Percentiles rank a stretch among this genome's conserved stretches.
Conservation (phyloP, 2,329 filamentous ascomycete species). For the Alternaria incomplexa region DNA sequence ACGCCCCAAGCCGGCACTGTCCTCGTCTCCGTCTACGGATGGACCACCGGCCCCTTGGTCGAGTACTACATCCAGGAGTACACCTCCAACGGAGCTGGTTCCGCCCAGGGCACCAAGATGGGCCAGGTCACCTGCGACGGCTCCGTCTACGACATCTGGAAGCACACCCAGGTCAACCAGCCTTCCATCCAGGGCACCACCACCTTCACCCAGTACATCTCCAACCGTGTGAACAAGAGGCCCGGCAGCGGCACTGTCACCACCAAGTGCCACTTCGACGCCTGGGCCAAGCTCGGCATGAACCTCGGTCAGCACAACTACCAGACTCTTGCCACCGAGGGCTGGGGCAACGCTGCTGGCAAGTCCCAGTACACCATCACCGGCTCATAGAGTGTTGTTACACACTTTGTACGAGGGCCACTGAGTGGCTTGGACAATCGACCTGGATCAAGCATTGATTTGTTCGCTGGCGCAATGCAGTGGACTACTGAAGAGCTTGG, state of each 20-base stretch:
- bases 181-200: slow-evolving; percentile 56
- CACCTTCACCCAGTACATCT: slow-evolving; percentile 60
- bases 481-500: neutral
- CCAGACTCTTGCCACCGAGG: slow-evolving; percentile 38
- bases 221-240: slow-evolving; percentile 34
- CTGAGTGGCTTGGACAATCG: neutral
- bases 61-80: slow-evolving; percentile 61
- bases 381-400: slow-evolving; percentile 11
- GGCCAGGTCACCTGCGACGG: slow-evolving; percentile 39
- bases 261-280: slow-evolving; percentile 40
- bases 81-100: slow-evolving; percentile 51
- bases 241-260: slow-evolving; percentile 38
- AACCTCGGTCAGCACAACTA: slow-evolving; percentile 38
- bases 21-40: slow-evolving; percentile 58
- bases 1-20: slow-evolving; percentile 30
- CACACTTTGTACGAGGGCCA: neutral
- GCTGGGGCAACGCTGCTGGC: slow-evolving; percentile 36
- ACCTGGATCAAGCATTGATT: neutral
- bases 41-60: slow-evolving; percentile 57
- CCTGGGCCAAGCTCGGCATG: slow-evolving; percentile 33
- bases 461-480: neutral
- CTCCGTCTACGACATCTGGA: slow-evolving; percentile 40
- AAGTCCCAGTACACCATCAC: slow-evolving; percentile 37
- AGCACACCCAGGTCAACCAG: slow-evolving; percentile 46
- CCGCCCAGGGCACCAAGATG: slow-evolving; percentile 35